Evolutionary conservation across 371 early-diverging fungal species (phyloP).

Genomic region (Rhizopus sp.): DNA sequence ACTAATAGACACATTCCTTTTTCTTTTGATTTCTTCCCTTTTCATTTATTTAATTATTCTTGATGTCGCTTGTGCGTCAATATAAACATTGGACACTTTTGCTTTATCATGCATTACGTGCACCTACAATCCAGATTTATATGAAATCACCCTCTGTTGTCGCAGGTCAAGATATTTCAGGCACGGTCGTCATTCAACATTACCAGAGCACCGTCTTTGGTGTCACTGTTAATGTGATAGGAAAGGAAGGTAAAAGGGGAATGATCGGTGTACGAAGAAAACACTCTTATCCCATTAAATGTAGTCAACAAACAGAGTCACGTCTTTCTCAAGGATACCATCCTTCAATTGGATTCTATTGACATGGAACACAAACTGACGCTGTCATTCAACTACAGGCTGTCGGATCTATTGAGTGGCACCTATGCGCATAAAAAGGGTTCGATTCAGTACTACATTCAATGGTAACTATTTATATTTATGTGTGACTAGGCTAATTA

Average conservation of each 20-base stretch:
- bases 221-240: not conserved
- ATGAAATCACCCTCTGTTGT: constrained; percentile 39
- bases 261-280: not conserved
- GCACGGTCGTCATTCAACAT: constrained; percentile 24
- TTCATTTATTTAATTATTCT: not conserved
- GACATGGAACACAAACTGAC: not conserved
- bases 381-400: not conserved
- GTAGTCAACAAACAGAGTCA: not conserved
- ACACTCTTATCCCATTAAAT: too few relatives aligned
- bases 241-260: not conserved
- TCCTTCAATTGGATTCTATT: constrained; percentile 94
- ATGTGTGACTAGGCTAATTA: not conserved
- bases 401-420: constrained; percentile 12
- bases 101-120: not conserved
- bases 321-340: constrained; percentile 52
- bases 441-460: constrained; percentile 28
- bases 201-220: not conserved
- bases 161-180: constrained; percentile 31
- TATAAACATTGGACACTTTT: not conserved
- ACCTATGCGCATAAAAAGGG: constrained; percentile 34
- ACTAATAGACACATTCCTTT: not conserved
- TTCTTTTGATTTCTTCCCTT: not conserved
- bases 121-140: constrained; percentile 17
- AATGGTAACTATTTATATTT: constrained; percentile 22
- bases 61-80: not conserved